phyloP scores from a whole-genome alignment of 441 rosid species.

The Eugenia klotzschiana region DNA sequence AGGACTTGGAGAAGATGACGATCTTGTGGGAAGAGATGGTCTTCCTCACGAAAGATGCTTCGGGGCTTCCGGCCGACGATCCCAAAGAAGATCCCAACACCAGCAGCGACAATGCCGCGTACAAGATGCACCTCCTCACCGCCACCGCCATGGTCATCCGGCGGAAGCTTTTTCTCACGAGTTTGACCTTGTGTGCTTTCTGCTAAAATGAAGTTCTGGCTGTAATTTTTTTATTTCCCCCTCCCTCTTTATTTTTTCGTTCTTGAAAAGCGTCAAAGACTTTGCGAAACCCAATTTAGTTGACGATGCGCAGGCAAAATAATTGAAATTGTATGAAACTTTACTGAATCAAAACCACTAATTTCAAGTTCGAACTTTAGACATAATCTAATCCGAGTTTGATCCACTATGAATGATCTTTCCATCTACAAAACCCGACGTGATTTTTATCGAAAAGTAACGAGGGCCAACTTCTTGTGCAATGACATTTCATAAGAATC shows the following conservation, averaged over 20 bases:
- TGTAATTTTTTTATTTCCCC: too few relatives aligned
- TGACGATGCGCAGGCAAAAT: too few relatives aligned
- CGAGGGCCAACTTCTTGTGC: not conserved
- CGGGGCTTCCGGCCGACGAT: not conserved
- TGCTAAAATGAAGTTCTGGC: not conserved
- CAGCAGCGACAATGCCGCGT: not conserved
- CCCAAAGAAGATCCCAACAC: not conserved
- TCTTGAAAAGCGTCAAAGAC: too few relatives aligned
- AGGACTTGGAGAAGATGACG: slow-evolving; percentile 1
- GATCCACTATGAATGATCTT: not conserved
- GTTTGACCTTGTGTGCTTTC: not conserved
- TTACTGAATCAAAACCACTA: too few relatives aligned
- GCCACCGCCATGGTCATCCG: not conserved
- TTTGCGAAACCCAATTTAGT: too few relatives aligned
- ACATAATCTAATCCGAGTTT: not conserved
- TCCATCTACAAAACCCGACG: not conserved
- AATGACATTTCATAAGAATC: not conserved
- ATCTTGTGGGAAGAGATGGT: not conserved
- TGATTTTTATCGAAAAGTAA: too few relatives aligned
- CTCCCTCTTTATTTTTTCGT: too few relatives aligned
- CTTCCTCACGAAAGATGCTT: not conserved
- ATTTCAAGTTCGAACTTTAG: not conserved
- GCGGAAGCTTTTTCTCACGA: not conserved
- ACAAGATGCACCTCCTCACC: not conserved
- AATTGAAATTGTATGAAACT: too few relatives aligned